Evolutionary conservation across 768 basidiomycete species (phyloP).

Genomic region (Atractiella rhizophila): DNA sequence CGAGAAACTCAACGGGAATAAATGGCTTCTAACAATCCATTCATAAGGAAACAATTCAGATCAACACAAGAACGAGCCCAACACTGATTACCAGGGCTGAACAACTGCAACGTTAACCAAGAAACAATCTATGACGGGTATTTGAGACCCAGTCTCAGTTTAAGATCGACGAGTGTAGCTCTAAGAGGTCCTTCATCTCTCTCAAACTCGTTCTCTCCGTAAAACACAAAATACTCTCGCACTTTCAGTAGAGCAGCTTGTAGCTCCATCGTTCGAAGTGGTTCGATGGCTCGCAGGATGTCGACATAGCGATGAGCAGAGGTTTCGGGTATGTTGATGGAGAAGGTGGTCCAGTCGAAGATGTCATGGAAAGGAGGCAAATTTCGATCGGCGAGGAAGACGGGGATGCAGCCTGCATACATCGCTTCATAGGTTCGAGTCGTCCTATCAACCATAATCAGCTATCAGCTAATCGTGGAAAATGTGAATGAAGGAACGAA

Average conservation of each 20-base stretch:
- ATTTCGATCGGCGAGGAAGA: slow-evolving; percentile 23
- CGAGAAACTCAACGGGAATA: too few relatives aligned
- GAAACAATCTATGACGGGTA: too few relatives aligned
- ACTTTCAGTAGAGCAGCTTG: slow-evolving; percentile 23
- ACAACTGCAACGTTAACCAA: too few relatives aligned
- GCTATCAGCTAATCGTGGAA: not conserved
- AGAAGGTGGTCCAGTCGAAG: slow-evolving; percentile 25
- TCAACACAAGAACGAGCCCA: too few relatives aligned
- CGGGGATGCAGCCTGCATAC: slow-evolving; percentile 26
- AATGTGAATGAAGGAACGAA: slow-evolving; percentile 1
- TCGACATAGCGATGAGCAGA: slow-evolving; percentile 23
- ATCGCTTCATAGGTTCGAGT: slow-evolving; percentile 24
- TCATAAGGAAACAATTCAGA: too few relatives aligned
- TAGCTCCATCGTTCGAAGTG: slow-evolving; percentile 19
- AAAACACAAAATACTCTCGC: too few relatives aligned
- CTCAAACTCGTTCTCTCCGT: too few relatives aligned
- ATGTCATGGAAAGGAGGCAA: slow-evolving; percentile 24
- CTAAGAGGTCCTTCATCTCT: too few relatives aligned
- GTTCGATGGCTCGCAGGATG: slow-evolving; percentile 20
- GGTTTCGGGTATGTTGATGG: slow-evolving; percentile 21
- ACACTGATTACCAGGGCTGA: too few relatives aligned
- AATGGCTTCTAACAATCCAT: too few relatives aligned
- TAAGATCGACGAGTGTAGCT: too few relatives aligned
- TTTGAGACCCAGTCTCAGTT: too few relatives aligned
- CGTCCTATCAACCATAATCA: slow-evolving; percentile 18